A percentile compares a stretch with the other conserved stretches of the same genome.
phyloP scores from a whole-genome alignment of 345 rosid species.

The Eucalyptus marginata region DNA sequence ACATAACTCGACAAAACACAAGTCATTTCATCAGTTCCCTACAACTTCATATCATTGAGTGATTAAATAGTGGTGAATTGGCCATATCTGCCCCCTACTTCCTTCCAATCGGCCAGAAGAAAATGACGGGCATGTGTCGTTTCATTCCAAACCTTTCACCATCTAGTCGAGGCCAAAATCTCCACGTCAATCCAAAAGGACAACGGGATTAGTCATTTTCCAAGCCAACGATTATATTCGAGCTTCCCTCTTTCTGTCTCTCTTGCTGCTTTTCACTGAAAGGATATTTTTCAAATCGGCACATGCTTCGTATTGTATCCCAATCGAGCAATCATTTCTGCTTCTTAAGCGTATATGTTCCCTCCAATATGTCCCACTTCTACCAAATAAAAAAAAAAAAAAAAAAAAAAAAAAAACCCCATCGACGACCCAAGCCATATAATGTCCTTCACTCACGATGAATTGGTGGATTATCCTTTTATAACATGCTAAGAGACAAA shows the following conservation, averaged over 20 bases:
- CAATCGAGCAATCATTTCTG: neutral
- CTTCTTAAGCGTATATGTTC: neutral
- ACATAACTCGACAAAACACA: neutral
- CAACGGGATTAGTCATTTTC: slow-evolving; percentile 26
- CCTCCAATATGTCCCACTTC: neutral
- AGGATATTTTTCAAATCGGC: neutral
- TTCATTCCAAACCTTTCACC: neutral
- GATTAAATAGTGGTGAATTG: neutral
- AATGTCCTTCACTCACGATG: too few species aligned
- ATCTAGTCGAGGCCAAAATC: slow-evolving; percentile 7
- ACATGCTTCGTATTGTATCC: neutral
- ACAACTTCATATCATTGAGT: neutral
- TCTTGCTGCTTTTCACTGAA: neutral
- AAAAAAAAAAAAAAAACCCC: neutral
- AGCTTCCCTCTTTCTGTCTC: neutral
- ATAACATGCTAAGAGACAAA: neutral
- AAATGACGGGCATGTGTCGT: neutral
- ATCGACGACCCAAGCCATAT: too few species aligned
- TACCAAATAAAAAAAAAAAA: too few species aligned
- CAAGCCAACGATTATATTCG: slow-evolving; percentile 1
- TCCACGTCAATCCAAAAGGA: slow-evolving; percentile 13
- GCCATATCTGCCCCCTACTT: neutral
- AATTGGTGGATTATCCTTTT: neutral
- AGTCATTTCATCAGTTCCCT: neutral
- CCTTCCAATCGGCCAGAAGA: neutral